Evolutionary conservation across 305 asterid genomes (phyloP), one percentile per base, ranked within the genome.

Genomic region (Solanum hybrid): DNA sequence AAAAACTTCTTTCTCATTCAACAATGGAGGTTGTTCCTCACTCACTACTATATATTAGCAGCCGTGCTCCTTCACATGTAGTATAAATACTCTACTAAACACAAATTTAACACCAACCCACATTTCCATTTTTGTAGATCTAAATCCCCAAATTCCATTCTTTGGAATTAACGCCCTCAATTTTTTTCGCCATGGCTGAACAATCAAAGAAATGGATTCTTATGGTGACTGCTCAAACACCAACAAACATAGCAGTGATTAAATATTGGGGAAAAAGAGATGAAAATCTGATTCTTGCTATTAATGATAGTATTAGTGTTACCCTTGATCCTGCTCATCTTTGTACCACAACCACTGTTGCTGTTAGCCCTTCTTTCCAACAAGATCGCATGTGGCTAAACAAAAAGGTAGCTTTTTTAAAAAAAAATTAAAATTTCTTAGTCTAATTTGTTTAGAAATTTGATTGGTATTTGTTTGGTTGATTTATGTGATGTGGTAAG

Each of bases 211-310:
- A 92, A 24, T 96, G 99, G 99, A 92, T 96, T 85, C 81, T 94
- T 90, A 92, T 93, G 92, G 93, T 92, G 76, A 97, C 99, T 76
- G 99, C 99, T 29, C 99, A 96, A 91, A 97, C 99, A 89, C 99
- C 99, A 34, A 96, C 99, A 10, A 97, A 97, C 90, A 96, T 97
- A 84, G 98, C 99, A 22, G 99, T 97, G 92, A 96, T 97, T 12
- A 97, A 97, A 94, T 97, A 97, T 91, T 97, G 99, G 99, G 99
- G 99, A 31, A 96, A 96, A 92, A 94, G 99, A 57, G 95, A 97
- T 79, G 99, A 97, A 40, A 92, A 92, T 40, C 92, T 95, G 24
- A 96, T 97, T 90, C 96, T 97, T 40, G 97, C 99, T 80, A 95
- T 97, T 88, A 97, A 97, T 84, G 99, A 97, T 86, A 96, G 99